phyloP scores from a whole-genome alignment of 225 moss, liverwort and hornwort species.

The Marchantia polymorpha region DNA sequence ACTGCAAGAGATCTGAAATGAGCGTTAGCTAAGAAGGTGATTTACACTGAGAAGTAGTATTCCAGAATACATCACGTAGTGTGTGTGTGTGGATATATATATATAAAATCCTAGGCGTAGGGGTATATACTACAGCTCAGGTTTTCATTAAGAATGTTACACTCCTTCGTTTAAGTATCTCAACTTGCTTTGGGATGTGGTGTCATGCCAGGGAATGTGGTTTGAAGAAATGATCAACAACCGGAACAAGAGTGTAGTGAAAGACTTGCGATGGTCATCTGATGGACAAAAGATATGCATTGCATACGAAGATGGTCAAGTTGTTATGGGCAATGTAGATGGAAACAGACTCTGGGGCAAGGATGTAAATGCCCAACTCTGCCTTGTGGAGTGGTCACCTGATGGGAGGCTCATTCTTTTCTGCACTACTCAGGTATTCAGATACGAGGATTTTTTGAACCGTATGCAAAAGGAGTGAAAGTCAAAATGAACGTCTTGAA shows the following conservation, averaged over 20 bases:
- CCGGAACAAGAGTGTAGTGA: conserved; percentile 82
- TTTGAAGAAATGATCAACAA: conserved; percentile 98
- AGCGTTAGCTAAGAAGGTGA: too few relatives aligned
- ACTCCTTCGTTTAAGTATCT: background rate
- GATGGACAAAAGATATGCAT: conserved; percentile 98
- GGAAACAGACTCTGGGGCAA: conserved; percentile 90
- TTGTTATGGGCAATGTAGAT: conserved; percentile 91
- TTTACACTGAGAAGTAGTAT: too few relatives aligned
- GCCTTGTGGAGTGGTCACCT: conserved; percentile 85
- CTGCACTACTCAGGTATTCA: conserved; percentile 57
- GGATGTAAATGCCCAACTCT: conserved; percentile 63
- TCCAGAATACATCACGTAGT: too few relatives aligned
- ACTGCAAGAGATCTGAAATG: too few relatives aligned
- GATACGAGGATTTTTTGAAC: too few relatives aligned
- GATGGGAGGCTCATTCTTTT: conserved; percentile 76
- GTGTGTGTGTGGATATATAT: too few relatives aligned
- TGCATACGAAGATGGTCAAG: conserved; percentile 86
- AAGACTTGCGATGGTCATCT: conserved; percentile 79
- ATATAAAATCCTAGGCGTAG: too few relatives aligned
- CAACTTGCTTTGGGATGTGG: background rate
- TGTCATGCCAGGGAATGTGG: conserved; percentile 77
- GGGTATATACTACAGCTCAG: too few relatives aligned
- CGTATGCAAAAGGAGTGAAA: too few relatives aligned
- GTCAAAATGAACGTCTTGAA: too few relatives aligned
- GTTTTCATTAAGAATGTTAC: background rate